phyloP scores from a whole-genome alignment of 2,329 filamentous ascomycete genomes.

The Plenodomus lindquistii region DNA sequence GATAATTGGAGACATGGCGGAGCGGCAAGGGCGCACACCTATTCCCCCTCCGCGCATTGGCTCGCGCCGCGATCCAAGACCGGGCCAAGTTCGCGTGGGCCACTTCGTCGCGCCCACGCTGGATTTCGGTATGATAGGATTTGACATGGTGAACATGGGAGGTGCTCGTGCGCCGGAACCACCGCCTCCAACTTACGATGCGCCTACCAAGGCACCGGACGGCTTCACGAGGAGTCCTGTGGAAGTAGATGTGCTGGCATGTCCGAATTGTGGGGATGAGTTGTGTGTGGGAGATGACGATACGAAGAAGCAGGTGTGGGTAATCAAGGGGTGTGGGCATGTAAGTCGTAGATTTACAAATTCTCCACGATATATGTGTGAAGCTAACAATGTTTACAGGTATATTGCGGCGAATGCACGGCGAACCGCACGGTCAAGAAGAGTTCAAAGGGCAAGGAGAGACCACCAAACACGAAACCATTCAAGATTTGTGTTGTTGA shows the following conservation, averaged over 20 bases:
- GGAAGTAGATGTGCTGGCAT: slow-evolving; percentile 75
- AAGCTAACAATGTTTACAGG: slow-evolving; percentile 38
- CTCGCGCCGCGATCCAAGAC: slow-evolving; percentile 6
- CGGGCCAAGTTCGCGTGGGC: slow-evolving; percentile 23
- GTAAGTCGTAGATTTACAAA: slow-evolving; percentile 59
- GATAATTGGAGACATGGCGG: slow-evolving; percentile 1
- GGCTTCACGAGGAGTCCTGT: slow-evolving; percentile 80
- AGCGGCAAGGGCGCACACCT: slow-evolving; percentile 16
- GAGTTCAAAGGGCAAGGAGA: slow-evolving; percentile 48
- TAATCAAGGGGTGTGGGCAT: slow-evolving; percentile 87
- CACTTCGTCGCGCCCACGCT: slow-evolving; percentile 30
- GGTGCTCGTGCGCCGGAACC: slow-evolving; percentile 29
- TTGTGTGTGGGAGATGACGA: slow-evolving; percentile 72
- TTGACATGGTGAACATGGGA: slow-evolving; percentile 45
- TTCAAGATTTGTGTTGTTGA: slow-evolving; percentile 54
- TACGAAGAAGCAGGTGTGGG: slow-evolving; percentile 85
- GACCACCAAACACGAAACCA: slow-evolving; percentile 33
- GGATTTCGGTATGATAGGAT: slow-evolving; percentile 50
- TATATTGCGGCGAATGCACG: slow-evolving; percentile 59
- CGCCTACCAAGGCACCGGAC: slow-evolving; percentile 66
- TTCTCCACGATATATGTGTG: neutral
- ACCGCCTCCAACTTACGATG: slow-evolving; percentile 56
- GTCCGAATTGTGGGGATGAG: slow-evolving; percentile 84
- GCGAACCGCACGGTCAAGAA: slow-evolving; percentile 42
- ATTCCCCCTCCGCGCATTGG: slow-evolving; percentile 16